Evolutionary conservation across 1,139 yeast genomes (phyloP).

Genomic region (Suhomyces taliae): DNA sequence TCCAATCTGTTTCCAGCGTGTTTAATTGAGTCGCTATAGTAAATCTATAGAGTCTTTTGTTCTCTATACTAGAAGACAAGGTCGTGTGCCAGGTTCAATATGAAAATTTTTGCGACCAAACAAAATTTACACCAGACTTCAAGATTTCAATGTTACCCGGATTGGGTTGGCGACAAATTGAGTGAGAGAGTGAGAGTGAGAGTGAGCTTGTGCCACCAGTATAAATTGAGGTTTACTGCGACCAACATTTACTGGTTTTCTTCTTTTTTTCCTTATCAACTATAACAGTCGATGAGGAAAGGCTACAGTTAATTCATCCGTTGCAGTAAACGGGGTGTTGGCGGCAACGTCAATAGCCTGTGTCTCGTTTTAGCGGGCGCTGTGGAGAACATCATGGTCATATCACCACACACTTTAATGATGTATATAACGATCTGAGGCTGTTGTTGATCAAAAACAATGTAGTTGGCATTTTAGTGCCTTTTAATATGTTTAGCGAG

Average conservation of each 20-base stretch:
- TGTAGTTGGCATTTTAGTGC: too few relatives aligned
- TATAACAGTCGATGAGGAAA: conserved; percentile 67
- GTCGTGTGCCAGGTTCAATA: conserved; percentile 8
- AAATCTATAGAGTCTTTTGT: not conserved
- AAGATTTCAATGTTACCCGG: conserved; percentile 7
- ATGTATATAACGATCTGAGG: conserved; percentile 32
- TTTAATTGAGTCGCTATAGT: not conserved
- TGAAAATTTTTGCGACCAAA: conserved; percentile 13
- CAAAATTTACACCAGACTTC: too few relatives aligned
- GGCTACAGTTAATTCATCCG: conserved; percentile 47
- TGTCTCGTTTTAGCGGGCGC: conserved; percentile 19
- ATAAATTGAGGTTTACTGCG: not conserved
- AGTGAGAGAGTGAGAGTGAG: too few relatives aligned
- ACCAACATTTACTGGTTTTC: not conserved
- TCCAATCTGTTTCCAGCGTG: too few relatives aligned
- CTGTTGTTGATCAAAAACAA: conserved; percentile 16
- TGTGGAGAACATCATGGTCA: conserved; percentile 27
- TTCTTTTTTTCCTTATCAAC: conserved; percentile 40
- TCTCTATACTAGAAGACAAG: conserved; percentile 1
- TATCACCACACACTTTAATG: conserved; percentile 34
- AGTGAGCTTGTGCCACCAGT: not conserved
- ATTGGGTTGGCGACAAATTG: too few relatives aligned
- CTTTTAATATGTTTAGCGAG: too few relatives aligned
- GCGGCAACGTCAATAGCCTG: not conserved
- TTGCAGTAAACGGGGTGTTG: conserved; percentile 39